Percentiles rank a stretch among this genome's conserved stretches.
Evolutionary conservation across 306 rosid genomes (phyloP).

Genomic region (Vicia sativa): DNA sequence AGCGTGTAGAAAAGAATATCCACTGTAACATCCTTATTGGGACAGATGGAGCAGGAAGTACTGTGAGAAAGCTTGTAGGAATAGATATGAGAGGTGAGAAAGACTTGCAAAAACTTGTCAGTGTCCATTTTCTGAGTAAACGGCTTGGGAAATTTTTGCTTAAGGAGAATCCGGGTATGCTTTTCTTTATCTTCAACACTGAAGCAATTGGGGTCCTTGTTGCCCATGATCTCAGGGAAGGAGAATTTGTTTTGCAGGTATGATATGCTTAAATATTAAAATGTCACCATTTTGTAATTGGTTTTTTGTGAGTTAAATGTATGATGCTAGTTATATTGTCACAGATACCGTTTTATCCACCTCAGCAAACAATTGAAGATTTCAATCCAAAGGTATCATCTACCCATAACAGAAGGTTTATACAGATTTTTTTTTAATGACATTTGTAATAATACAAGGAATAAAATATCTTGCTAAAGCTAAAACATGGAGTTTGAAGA

Average conservation of each 20-base stretch:
- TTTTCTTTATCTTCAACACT: constrained; percentile 84
- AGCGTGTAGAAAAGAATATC: constrained; percentile 55
- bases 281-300: constrained; percentile 13
- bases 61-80: constrained; percentile 79
- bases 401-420: constrained; percentile 29
- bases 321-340: constrained; percentile 40
- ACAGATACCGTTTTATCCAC: constrained; percentile 95
- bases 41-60: constrained; percentile 88
- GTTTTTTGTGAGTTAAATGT: constrained; percentile 33
- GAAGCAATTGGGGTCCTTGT: constrained; percentile 94
- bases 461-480: constrained; percentile 27
- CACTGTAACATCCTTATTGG: constrained; percentile 72
- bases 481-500: constrained; percentile 27
- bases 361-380: constrained; percentile 83
- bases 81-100: constrained; percentile 83
- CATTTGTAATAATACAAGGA: constrained; percentile 22
- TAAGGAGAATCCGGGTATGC: constrained; percentile 92
- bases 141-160: constrained; percentile 84
- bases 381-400: constrained; percentile 69
- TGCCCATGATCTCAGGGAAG: constrained; percentile 93
- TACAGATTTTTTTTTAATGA: constrained; percentile 15
- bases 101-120: constrained; percentile 86
- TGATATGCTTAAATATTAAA: constrained; percentile 27
- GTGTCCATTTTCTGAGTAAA: constrained; percentile 86
- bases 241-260: constrained; percentile 97